Evolutionary conservation across 2,329 filamentous ascomycete species (phyloP), one percentile per base, ranked within the genome.

Genomic region (Fusarium heterosporum): DNA sequence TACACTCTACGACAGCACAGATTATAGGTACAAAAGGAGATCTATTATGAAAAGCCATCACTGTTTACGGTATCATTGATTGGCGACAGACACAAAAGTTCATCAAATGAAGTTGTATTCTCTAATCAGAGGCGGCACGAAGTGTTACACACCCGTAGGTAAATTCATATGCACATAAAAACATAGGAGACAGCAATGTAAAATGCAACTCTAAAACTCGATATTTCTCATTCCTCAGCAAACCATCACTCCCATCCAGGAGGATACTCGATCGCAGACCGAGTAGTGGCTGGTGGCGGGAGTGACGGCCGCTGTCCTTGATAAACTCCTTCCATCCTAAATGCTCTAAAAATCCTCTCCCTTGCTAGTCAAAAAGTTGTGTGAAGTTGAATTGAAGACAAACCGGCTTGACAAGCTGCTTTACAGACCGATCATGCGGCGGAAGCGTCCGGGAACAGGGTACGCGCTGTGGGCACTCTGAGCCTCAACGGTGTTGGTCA

Each of bases 131-230:
- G 48, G 53, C 42, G 57, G 58, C 29, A 69, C 42, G 32, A 34
- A 43, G 41, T 59, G 56, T 45, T 64, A 54, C 62, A 64, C 54
- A 49, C 62, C 57, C 47, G 17, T 42, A 42, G 49, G 47, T 49
- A 64, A 69, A 58, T 50, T 59, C 66, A 69, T 69, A 63, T 64
- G 54, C 66, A 69, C 62, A 64, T 69, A 47, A 69, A 50, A 68
- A 69, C 66, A 56, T 64, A 69, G 46, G 52, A 57, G 55, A 66
- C 61, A 32, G 55, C 55, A 63, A 38, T 22, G 12, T 28, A 32
- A 60, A 63, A 38, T 22, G 12, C 32, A 66, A 68, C 57, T 68
- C 65, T 66, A 49, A 39, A 54, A 54, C 59, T 65, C 55, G 52
- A 54, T 42, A 46, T 51, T 58, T 60, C 53, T 65, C 57, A 52